Base-by-base conservation (phyloP, 1,284 basidiomycete species). In the Cutaneotrichosporon mucoides region DNA sequence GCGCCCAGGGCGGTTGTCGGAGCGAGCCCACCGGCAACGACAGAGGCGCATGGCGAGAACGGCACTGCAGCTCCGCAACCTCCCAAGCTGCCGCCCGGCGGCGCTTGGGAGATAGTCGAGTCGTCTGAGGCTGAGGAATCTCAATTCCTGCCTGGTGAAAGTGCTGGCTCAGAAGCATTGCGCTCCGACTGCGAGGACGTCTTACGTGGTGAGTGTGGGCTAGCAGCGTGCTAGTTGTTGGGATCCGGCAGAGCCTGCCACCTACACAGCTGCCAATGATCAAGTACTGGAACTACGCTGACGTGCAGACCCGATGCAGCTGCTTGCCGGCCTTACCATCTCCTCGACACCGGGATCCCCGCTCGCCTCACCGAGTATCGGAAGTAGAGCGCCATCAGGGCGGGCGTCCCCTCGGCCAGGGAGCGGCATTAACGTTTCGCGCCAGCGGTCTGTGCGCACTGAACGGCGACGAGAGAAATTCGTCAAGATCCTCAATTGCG, bases 181-280 rank as follows among this genome's bases (percentile, higher is more conserved):
- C 83, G 86, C 62, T 73, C 81, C n/a, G 86, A 91, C 70, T 83
- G 84, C 2, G 83, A 86, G 43, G 85, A 86, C 57, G 85, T 92
- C 63, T 82, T 90, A 57, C 82, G 83, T 68, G 89, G 88, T 90
- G 81, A 70, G 68, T 63, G 24, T 12, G 3, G 9, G n/a, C 24
- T 16, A 6, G 35, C 15, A n/a, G 35, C 33, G 8, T 34, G 34
- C 34, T 36, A 3, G 16, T n/a, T n/a, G n/a, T n/a, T n/a, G n/a
- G n/a, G n/a, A n/a, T n/a, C n/a, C n/a, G n/a, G n/a, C n/a, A n/a
- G n/a, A n/a, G n/a, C n/a, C n/a, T n/a, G n/a, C n/a, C n/a, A n/a
- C n/a, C n/a, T n/a, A n/a, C n/a, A n/a, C n/a, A n/a, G n/a, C n/a
- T n/a, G n/a, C n/a, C n/a, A n/a, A n/a, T n/a, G n/a, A n/a, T n/a